These are phyloP conservation scores for Sphaerulina populicola DNA, from an alignment of 2,329 filamentous ascomycete genomes.

Conservation along the genomic window DNA sequence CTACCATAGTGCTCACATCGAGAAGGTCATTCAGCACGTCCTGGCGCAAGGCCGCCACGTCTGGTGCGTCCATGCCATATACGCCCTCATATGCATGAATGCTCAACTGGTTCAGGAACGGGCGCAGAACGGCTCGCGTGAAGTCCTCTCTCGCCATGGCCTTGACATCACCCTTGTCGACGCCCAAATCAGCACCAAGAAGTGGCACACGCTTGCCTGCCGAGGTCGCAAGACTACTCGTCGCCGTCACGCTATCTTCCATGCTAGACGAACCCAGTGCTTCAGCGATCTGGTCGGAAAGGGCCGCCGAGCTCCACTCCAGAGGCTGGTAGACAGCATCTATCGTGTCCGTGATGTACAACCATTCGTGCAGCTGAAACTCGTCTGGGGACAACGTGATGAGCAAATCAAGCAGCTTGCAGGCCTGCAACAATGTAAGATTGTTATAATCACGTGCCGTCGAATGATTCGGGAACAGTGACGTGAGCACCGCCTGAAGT, in stretches of 20 bases:
- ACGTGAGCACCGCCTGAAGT: conserved; percentile 69
- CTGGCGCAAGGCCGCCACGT: conserved; percentile 52
- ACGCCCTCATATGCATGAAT: conserved; percentile 90
- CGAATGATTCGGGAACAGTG: conserved; percentile 62
- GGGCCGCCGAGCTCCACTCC: conserved; percentile 59
- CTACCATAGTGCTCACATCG: conserved; percentile 44
- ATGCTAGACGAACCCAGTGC: conserved; percentile 48
- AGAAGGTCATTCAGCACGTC: conserved; percentile 29
- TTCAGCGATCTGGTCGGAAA: conserved; percentile 79
- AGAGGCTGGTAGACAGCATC: conserved; percentile 82
- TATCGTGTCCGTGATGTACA: conserved; percentile 93
- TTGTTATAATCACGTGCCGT: conserved; percentile 65
- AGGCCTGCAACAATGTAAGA: conserved; percentile 73
- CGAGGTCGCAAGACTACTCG: neutral
- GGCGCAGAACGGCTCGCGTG: conserved; percentile 67
- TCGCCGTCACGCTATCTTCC: conserved; percentile 23
- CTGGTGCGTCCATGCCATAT: conserved; percentile 69
- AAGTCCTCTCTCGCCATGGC: conserved; percentile 53
- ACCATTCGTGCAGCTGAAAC: conserved; percentile 96
- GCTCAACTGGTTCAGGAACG: conserved; percentile 85
- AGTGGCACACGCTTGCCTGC: conserved; percentile 28
- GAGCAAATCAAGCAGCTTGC: conserved; percentile 86
- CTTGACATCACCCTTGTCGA: conserved; percentile 50
- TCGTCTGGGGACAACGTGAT: conserved; percentile 82
- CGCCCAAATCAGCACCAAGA: conserved; percentile 45